These are phyloP conservation scores for Xylariaceae sp. DNA, from an alignment of 2,329 filamentous ascomycete species.

Conservation along the genomic window DNA sequence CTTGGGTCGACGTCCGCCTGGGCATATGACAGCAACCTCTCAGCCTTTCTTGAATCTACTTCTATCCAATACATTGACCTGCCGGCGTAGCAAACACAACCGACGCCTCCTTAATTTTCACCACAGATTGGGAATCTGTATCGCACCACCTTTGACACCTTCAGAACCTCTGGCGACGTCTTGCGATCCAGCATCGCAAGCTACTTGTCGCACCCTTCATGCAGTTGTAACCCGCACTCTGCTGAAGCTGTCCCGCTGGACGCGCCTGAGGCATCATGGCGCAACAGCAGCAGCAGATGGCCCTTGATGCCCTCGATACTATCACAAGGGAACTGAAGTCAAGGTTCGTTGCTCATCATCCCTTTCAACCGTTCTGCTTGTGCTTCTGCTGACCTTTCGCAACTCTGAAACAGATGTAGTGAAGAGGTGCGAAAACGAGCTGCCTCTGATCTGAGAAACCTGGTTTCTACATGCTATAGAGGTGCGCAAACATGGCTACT, in stretches of 20 bases:
- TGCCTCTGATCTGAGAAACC: conserved; percentile 50
- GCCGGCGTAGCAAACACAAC: too few relatives aligned
- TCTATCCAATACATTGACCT: too few relatives aligned
- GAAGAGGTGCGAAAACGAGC: conserved; percentile 51
- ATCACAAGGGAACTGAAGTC: conserved; percentile 53
- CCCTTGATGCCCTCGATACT: conserved; percentile 51
- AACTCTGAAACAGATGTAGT: conserved; percentile 26
- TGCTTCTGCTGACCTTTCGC: neutral
- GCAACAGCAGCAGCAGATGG: conserved; percentile 47
- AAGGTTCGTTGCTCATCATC: conserved; percentile 34
- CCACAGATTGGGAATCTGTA: too few relatives aligned
- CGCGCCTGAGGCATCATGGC: conserved; percentile 25
- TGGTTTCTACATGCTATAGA: conserved; percentile 52
- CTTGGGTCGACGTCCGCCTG: too few relatives aligned
- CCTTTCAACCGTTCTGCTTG: neutral
- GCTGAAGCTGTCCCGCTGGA: conserved; percentile 25
- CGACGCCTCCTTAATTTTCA: too few relatives aligned
- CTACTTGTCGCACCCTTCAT: conserved; percentile 14
- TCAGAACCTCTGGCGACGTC: conserved; percentile 4
- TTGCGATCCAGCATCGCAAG: conserved; percentile 20
- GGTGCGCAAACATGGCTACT: conserved; percentile 33
- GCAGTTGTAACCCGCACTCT: conserved; percentile 18
- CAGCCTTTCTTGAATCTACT: too few relatives aligned
- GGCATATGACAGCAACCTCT: too few relatives aligned
- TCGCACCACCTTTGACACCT: too few relatives aligned